Evolutionary conservation across 768 basidiomycete species (phyloP).

Genomic region (Omphalotus guepiniiformis): DNA sequence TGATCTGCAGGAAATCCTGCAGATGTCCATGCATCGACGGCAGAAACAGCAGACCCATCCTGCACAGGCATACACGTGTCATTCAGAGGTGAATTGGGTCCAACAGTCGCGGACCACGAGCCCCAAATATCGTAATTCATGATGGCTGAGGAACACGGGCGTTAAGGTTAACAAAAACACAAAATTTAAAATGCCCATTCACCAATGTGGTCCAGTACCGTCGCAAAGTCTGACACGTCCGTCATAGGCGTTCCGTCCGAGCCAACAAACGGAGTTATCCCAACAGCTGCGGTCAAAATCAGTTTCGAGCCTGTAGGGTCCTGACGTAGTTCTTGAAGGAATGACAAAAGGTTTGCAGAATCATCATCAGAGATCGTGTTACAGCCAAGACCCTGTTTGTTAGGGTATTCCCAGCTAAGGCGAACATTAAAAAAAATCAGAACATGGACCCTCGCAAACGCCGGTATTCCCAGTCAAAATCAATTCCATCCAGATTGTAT

Average conservation of each 20-base stretch:
- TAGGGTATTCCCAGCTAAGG: constrained; percentile 80
- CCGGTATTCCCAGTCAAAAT: constrained; percentile 52
- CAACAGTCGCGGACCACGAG: constrained; percentile 49
- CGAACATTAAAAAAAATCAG: constrained; percentile 4
- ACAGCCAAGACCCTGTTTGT: constrained; percentile 59
- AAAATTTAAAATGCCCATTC: constrained; percentile 25
- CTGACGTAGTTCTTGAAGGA: constrained; percentile 67
- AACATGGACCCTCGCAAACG: neutral
- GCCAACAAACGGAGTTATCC: constrained; percentile 62
- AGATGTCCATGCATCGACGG: constrained; percentile 64
- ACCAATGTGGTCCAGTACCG: constrained; percentile 70
- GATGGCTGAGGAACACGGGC: constrained; percentile 30
- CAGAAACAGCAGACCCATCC: constrained; percentile 67
- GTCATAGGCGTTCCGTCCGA: constrained; percentile 48
- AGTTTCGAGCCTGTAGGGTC: constrained; percentile 50
- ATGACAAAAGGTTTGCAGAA: constrained; percentile 72
- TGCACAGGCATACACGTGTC: constrained; percentile 65
- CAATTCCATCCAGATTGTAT: constrained; percentile 58
- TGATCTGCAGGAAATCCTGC: constrained; percentile 69
- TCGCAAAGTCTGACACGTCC: constrained; percentile 63
- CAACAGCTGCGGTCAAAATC: constrained; percentile 69
- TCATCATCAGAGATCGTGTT: constrained; percentile 63
- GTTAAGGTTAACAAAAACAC: neutral
- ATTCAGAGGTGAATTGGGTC: constrained; percentile 81
- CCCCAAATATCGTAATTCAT: constrained; percentile 59